phyloP scores from a whole-genome alignment of 352 stramenopile genomes.

The Sclerospora graminicola region DNA sequence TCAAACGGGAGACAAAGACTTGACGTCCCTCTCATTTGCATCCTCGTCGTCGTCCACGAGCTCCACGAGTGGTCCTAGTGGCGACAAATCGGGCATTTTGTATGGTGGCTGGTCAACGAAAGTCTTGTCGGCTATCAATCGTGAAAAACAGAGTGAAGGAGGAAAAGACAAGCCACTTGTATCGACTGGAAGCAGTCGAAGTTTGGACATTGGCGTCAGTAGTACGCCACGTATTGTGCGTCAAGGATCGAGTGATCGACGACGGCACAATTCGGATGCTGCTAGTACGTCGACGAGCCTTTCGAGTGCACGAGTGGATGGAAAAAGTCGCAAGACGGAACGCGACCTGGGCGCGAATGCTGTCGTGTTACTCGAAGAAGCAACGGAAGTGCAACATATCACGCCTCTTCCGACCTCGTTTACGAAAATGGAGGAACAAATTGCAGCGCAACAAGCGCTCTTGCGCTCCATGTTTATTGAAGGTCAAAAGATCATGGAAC shows the following conservation, averaged over 20 bases:
- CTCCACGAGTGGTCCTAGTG: conserved; percentile 10
- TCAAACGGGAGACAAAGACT: conserved; percentile 15
- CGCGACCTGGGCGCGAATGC: conserved; percentile 6
- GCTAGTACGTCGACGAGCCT: conserved; percentile 21
- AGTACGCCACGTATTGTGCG: conserved; percentile 1
- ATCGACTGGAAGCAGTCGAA: conserved; percentile 14
- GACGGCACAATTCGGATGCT: conserved; percentile 36
- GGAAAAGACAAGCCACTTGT: conserved; percentile 21
- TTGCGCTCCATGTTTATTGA: conserved; percentile 65
- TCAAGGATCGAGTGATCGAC: conserved; percentile 19
- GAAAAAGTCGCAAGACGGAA: conserved; percentile 17
- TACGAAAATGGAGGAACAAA: conserved; percentile 70
- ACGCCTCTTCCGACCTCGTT: conserved; percentile 55
- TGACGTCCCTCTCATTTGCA: conserved; percentile 20
- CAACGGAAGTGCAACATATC: conserved; percentile 35
- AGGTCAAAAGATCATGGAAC: conserved; percentile 67
- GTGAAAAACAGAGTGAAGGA: conserved; percentile 23
- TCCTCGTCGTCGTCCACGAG: conserved; percentile 35
- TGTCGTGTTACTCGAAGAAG: conserved; percentile 28
- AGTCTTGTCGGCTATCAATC: conserved; percentile 34
- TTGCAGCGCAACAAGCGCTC: conserved; percentile 60
- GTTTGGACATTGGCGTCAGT: conserved; percentile 11
- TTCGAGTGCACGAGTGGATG: conserved; percentile 14
- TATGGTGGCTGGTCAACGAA: conserved; percentile 53
- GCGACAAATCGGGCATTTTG: conserved; percentile 34